Conservation (phyloP, 164 flowering plant species). For the Magnolia officinalis region DNA sequence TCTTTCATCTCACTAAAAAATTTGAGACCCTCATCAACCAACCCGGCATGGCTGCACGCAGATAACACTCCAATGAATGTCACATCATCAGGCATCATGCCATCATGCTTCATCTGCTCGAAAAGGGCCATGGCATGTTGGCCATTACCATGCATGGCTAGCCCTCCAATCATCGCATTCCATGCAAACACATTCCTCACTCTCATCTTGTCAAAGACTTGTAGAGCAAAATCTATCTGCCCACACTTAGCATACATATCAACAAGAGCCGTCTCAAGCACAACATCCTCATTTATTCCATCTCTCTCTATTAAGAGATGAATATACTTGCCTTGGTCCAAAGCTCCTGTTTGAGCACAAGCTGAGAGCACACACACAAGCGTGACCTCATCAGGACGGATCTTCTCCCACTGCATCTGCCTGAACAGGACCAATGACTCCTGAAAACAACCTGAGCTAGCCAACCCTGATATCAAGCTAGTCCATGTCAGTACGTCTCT, state of each 20-base stretch:
- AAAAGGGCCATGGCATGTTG: slow-evolving; percentile 24
- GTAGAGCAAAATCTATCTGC: slow-evolving; percentile 32
- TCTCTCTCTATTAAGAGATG: slow-evolving; percentile 23
- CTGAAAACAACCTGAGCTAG: slow-evolving; percentile 20
- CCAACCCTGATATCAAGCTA: slow-evolving; percentile 29
- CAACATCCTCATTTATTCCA: slow-evolving; percentile 24
- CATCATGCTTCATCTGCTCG: slow-evolving; percentile 19
- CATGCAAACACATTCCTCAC: slow-evolving; percentile 28
- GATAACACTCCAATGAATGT: slow-evolving; percentile 32
- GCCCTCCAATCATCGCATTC: slow-evolving; percentile 38
- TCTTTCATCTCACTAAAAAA: slow-evolving; percentile 24
- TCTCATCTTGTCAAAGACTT: slow-evolving; percentile 26
- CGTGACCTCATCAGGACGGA: slow-evolving; percentile 27
- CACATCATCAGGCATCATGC: slow-evolving; percentile 31
- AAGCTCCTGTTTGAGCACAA: slow-evolving; percentile 38
- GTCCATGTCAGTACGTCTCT: slow-evolving; percentile 12
- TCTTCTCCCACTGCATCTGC: slow-evolving; percentile 22
- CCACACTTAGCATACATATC: slow-evolving; percentile 93
- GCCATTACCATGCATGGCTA: slow-evolving; percentile 36
- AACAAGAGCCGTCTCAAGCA: slow-evolving; percentile 38
- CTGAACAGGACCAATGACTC: slow-evolving; percentile 26
- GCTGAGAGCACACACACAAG: slow-evolving; percentile 33
- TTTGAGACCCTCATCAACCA: slow-evolving; percentile 25
- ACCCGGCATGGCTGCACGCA: slow-evolving; percentile 40
- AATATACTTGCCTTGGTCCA: slow-evolving; percentile 32